Base-by-base conservation (phyloP, 2,329 filamentous ascomycete genomes). In the Alternaria sp. region DNA sequence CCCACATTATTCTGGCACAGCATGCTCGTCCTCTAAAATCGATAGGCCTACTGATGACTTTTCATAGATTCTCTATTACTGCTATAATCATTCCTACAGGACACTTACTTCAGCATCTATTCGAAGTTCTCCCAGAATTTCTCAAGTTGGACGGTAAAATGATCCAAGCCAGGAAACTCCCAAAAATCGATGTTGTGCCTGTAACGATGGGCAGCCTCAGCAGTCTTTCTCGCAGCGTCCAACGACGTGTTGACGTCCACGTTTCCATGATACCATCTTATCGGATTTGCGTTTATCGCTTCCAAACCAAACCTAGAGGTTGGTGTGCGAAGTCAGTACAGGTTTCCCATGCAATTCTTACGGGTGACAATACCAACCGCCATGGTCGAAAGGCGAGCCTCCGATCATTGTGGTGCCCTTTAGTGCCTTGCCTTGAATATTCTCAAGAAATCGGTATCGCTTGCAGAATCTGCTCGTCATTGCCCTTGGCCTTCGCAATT, bases 191-290 rank as follows among this genome's bases (percentile, higher is more conserved):
- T n/a, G 23, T 37, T 44, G 24, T 7, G 23, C 45, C 11, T 56
- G 5, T 44, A 29, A n/a, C 29, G 53, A 42, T 56, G 50, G 23
- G 26, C 37, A 34, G 37, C 2, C 8, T 10, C 23, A 21, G 29
- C 45, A 42, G 37, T 56, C 17, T 39, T 36, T 29, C 14, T 50
- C 24, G 45, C 45, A 24, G 53, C 37, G 9, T 31, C 53, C 8
- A 24, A 23, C n/a, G 53, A 34, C 5, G 31, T 31, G n/a, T 42
- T 21, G 14, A 29, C 10, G 28, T 56, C 36, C 21, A 42, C 14
- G 13, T 10, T 23, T 23, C 52, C 23, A 21, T 50, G 45, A 40
- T 50, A 50, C 31, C 45, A 56, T 4, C 14, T 42, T 44, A 50
- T 50, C 9, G 31, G 45, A 31, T 42, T 42, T 29, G 45, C 45